Conservation (phyloP, 805 yeast genomes). For the Ogataea trehaloabstinens region DNA sequence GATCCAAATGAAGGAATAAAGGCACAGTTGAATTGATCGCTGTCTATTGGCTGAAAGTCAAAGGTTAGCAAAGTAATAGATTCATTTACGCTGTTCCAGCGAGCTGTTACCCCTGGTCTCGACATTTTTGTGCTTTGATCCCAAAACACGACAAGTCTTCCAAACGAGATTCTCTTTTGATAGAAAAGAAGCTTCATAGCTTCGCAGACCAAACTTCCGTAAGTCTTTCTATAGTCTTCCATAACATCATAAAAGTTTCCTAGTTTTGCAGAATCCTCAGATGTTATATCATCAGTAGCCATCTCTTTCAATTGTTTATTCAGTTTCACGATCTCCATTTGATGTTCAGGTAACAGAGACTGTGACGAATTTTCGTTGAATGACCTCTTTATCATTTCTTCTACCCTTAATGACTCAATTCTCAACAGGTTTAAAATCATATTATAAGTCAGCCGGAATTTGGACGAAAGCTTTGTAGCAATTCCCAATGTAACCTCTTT, state of each 20-base stretch:
- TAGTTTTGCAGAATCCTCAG: constrained; percentile 39
- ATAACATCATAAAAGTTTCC: constrained; percentile 44
- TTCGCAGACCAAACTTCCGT: constrained; percentile 45
- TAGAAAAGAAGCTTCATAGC: constrained; percentile 46
- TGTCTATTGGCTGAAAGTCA: constrained; percentile 33
- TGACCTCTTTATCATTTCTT: constrained; percentile 95
- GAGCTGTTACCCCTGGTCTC: constrained; percentile 55
- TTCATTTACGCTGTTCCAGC: constrained; percentile 34
- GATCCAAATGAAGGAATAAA: constrained; percentile 27
- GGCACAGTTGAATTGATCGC: constrained; percentile 16
- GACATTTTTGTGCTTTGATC: constrained; percentile 37
- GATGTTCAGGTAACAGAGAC: constrained; percentile 81
- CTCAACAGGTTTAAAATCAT: constrained; percentile 91
- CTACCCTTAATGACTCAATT: constrained; percentile 94
- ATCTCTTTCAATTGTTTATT: constrained; percentile 40
- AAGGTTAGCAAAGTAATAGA: constrained; percentile 42
- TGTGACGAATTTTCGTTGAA: constrained; percentile 91
- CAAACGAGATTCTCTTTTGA: constrained; percentile 48
- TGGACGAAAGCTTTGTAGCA: constrained; percentile 87
- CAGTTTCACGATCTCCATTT: constrained; percentile 56
- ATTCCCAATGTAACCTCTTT: constrained; percentile 83
- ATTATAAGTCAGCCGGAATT: constrained; percentile 90
- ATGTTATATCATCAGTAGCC: constrained; percentile 36
- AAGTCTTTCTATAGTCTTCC: constrained; percentile 43
- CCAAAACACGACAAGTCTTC: constrained; percentile 58